Evolutionary conservation across 208 protist genomes (phyloP), one percentile per base, ranked within the genome.

Genomic region (Leishmania tarentolae): DNA sequence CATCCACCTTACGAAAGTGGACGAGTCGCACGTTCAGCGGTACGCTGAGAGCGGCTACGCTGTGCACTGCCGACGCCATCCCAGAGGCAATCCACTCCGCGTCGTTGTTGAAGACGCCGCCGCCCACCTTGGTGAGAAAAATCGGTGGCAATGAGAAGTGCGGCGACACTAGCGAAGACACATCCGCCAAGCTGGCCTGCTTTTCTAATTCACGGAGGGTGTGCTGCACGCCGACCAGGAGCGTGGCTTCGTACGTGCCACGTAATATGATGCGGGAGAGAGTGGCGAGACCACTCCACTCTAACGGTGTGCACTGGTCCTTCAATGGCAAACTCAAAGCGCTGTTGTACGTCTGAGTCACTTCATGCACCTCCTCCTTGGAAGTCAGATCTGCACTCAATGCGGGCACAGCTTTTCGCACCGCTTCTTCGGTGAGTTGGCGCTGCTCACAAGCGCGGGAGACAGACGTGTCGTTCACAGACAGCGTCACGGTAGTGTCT

Each of bases 311-410:
- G 3, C 44, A 57, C 11, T 35, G 24, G 7, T 17, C 35, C 44
- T 61, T 9, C 0, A n/a, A 57, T 9, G 70, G 68, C 8, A 92
- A 66, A 44, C 87, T 91, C 47, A 93, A 56, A 35, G 87, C 90
- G 52, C 87, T 90, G 86, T 84, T 88, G 83, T 87, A 93, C 8
- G 82, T 84, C 69, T 93, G 90, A 47, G 87, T 88, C 19, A 91
- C 90, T 17, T 77, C 78, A 63, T 86, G 84, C 0, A 82, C 28
- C 57, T 44, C 42, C 71, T 50, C 57, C 63, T 46, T 63, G 17
- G n/a, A 24, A 28, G 57, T 42, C 21, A 37, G 28, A 46, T 35
- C 50, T 17, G 56, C n/a, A 31, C n/a, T 28, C 40, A 17, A 73
- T 35, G 7, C 35, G 69, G 44, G 17, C 40, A 52, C 17, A 17